Conservation (phyloP, 164 flowering plant genomes). For the Umbellularia californica region DNA sequence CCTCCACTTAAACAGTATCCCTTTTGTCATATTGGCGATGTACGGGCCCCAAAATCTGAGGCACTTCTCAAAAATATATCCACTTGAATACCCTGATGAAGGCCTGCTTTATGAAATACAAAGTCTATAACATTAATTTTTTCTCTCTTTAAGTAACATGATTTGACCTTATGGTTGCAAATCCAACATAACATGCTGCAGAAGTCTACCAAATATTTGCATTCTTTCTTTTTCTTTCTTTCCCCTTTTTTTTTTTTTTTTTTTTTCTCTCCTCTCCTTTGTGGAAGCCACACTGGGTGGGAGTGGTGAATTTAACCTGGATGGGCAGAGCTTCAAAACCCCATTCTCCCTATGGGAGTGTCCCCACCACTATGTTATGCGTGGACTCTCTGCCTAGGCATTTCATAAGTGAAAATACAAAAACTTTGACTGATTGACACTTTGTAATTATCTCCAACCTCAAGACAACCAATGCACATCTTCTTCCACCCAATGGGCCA, state of each 20-base stretch:
- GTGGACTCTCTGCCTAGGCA: neutral
- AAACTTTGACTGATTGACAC: too few relatives aligned
- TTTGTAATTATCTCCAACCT: neutral
- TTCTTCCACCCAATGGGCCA: conserved; percentile 1
- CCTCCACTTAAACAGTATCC: neutral
- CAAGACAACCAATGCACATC: neutral
- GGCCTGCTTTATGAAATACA: too few relatives aligned
- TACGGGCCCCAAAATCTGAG: neutral
- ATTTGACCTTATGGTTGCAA: too few relatives aligned
- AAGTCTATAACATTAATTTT: too few relatives aligned
- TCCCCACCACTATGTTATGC: too few relatives aligned
- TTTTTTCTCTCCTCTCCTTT: neutral
- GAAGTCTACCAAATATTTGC: too few relatives aligned
- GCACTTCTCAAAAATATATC: neutral
- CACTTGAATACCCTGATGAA: too few relatives aligned
- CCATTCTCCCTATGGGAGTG: neutral
- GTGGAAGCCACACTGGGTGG: neutral
- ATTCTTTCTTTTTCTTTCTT: too few relatives aligned
- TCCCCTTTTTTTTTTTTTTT: too few relatives aligned
- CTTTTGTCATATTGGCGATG: neutral
- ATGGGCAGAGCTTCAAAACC: neutral
- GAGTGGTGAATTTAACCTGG: neutral
- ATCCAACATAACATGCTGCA: too few relatives aligned
- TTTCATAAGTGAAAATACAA: too few relatives aligned
- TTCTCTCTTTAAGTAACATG: too few relatives aligned